Conservation (phyloP, 305 asterid species). For the Fraxinus velutina region DNA sequence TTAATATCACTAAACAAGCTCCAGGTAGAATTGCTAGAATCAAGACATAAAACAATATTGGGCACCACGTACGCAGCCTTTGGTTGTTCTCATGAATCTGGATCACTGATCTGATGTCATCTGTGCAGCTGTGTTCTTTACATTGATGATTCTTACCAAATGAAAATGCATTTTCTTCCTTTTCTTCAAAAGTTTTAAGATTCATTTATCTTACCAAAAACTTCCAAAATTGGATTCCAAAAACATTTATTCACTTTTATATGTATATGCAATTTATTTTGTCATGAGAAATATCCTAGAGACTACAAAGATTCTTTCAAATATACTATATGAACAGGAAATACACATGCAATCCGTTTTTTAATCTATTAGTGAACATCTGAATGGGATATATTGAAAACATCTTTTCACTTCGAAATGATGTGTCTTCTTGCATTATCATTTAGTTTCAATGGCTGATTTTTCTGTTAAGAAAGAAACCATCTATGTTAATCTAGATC, state of each 20-base stretch:
- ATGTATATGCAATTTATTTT: neutral
- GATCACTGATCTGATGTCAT: neutral
- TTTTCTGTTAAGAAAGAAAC: neutral
- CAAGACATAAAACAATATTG: neutral
- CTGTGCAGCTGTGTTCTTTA: neutral
- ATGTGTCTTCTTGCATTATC: neutral
- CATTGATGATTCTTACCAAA: neutral
- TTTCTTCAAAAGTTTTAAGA: neutral
- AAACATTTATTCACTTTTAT: neutral
- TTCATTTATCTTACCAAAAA: neutral
- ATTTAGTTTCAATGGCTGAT: neutral
- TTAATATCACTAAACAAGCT: neutral
- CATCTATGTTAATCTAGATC: neutral
- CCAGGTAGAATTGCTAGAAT: neutral
- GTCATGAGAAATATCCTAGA: neutral
- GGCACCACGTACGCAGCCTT: neutral
- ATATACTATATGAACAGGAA: neutral
- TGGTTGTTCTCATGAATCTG: neutral
- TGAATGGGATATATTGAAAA: neutral
- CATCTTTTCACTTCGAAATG: neutral
- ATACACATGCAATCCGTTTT: neutral
- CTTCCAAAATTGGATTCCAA: neutral
- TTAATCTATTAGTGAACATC: neutral
- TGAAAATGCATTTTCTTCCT: slow-evolving; percentile 1
- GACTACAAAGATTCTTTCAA: neutral